Evolutionary conservation across 2,329 filamentous ascomycete species (phyloP).

Genomic region (Cladophialophora chaetospira): DNA sequence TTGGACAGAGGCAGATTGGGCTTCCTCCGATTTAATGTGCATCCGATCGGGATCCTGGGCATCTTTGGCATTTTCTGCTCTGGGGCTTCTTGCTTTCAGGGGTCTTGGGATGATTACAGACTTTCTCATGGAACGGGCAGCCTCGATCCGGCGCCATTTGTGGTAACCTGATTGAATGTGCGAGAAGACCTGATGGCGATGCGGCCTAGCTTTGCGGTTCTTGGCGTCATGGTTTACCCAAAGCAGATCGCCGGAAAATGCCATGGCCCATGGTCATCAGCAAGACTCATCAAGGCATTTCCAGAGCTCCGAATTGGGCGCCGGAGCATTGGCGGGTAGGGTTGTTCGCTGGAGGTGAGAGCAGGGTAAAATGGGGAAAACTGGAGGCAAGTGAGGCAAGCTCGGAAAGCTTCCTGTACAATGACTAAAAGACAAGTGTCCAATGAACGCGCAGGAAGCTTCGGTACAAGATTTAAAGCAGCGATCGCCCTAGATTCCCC

Average conservation of each 20-base stretch:
- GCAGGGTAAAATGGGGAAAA: too few relatives aligned
- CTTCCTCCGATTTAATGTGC: neutral
- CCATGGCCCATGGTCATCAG: too few relatives aligned
- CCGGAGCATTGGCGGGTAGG: too few relatives aligned
- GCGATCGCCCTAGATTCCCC: too few relatives aligned
- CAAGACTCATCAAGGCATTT: too few relatives aligned
- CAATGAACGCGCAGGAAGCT: too few relatives aligned
- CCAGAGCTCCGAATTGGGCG: too few relatives aligned
- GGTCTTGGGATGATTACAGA: neutral
- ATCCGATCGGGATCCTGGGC: neutral
- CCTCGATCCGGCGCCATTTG: slow-evolving; percentile 5
- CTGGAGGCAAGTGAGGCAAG: too few relatives aligned
- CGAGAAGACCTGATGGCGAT: neutral
- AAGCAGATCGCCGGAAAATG: slow-evolving; percentile 1
- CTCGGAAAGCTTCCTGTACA: too few relatives aligned
- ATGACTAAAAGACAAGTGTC: too few relatives aligned
- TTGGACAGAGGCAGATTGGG: neutral
- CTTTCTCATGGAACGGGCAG: slow-evolving; percentile 1
- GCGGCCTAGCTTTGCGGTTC: neutral
- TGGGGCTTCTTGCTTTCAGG: neutral
- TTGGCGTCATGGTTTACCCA: slow-evolving; percentile 3
- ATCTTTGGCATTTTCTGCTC: neutral
- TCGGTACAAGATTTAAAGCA: too few relatives aligned
- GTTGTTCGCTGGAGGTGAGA: too few relatives aligned
- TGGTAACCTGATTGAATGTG: slow-evolving; percentile 2